Conservation (phyloP, 495 filamentous ascomycete genomes). For the Aspergillus nanangensis region DNA sequence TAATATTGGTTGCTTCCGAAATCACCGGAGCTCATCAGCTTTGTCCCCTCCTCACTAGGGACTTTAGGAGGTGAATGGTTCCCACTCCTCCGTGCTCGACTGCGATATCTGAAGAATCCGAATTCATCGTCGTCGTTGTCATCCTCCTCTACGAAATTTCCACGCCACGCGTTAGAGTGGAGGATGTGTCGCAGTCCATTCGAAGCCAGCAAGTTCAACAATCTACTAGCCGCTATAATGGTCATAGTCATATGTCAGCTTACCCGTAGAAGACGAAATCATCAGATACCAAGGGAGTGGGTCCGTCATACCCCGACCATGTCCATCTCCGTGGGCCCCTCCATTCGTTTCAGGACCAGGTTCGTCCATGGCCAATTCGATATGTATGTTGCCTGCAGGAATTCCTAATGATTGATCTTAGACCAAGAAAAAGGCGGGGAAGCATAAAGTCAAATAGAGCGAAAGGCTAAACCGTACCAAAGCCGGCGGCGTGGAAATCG, state of each 20-base stretch:
- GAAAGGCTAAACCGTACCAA: constrained; percentile 21
- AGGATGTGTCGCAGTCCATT: constrained; percentile 36
- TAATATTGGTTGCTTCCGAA: constrained; percentile 64
- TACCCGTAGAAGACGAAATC: too few relatives aligned
- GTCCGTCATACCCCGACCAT: constrained; percentile 14
- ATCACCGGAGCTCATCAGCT: constrained; percentile 72
- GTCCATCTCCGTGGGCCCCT: constrained; percentile 26
- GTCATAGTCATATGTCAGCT: too few relatives aligned
- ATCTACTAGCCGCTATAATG: constrained; percentile 22
- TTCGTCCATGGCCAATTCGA: constrained; percentile 40
- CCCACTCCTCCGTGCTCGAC: constrained; percentile 17
- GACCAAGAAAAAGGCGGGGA: not conserved
- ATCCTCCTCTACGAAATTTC: constrained; percentile 9
- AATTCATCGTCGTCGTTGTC: constrained; percentile 26
- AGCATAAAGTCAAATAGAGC: constrained; percentile 7
- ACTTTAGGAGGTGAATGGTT: constrained; percentile 63
- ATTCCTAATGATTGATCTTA: constrained; percentile 13
- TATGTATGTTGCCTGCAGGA: constrained; percentile 42
- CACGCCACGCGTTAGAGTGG: constrained; percentile 26
- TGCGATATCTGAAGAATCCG: constrained; percentile 18
- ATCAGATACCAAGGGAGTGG: not conserved
- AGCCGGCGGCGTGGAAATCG: constrained; percentile 20
- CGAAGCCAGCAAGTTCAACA: constrained; percentile 34
- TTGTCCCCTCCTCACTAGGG: constrained; percentile 68
- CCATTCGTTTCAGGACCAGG: constrained; percentile 38